Conservation (phyloP, 164 flowering plant genomes). For the Stephania japonica region DNA sequence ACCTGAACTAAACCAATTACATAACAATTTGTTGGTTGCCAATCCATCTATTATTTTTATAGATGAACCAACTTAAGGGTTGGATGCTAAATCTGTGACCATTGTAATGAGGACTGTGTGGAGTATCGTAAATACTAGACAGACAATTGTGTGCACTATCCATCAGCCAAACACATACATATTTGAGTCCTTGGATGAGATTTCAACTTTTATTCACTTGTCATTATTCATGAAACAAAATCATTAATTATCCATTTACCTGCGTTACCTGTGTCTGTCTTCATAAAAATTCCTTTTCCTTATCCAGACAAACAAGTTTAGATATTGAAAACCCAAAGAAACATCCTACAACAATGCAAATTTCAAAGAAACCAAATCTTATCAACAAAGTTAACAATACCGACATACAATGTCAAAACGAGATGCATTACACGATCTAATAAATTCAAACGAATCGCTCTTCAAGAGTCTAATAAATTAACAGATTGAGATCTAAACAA, state of each 20-base stretch:
- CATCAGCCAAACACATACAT: conserved; percentile 99
- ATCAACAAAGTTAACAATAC: too few species aligned
- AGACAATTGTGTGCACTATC: conserved; percentile 97
- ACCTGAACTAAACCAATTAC: too few species aligned
- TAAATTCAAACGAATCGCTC: too few species aligned
- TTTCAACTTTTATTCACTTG: conserved; percentile 21
- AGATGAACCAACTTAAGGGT: conserved; percentile 98
- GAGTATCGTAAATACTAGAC: conserved; percentile 92
- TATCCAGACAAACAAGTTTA: too few species aligned
- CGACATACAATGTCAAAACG: too few species aligned
- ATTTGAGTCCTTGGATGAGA: conserved; percentile 99
- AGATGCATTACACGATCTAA: too few species aligned
- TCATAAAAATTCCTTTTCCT: not conserved
- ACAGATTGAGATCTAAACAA: too few species aligned
- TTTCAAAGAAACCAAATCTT: too few species aligned
- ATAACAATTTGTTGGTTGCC: too few species aligned
- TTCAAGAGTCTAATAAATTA: too few species aligned
- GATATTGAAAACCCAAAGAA: too few species aligned
- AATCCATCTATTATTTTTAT: conserved; percentile 97
- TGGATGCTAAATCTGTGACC: conserved; percentile 98
- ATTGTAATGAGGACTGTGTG: conserved; percentile 99
- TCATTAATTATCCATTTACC: not conserved
- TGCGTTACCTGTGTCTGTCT: not conserved
- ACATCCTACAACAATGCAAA: too few species aligned
- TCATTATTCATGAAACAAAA: not conserved